Evolutionary conservation across 768 basidiomycete species (phyloP).

Genomic region (Pisolithus albus): DNA sequence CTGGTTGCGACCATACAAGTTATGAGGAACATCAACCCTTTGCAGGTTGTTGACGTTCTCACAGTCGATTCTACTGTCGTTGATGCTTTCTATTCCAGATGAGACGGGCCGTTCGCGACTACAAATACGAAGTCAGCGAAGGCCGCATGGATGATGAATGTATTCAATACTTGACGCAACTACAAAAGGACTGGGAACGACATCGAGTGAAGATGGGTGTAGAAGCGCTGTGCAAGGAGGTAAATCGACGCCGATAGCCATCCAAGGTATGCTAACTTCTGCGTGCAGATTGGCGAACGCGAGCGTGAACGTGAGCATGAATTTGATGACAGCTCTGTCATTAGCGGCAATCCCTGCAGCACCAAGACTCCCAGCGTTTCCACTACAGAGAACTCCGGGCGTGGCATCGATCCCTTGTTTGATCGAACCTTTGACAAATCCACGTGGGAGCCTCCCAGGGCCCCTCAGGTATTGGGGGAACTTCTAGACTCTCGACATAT

Average conservation of each 20-base stretch:
- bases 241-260: slow-evolving; percentile 21
- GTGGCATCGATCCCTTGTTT: slow-evolving; percentile 74
- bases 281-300: slow-evolving; percentile 53
- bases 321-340: slow-evolving; percentile 24
- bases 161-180: slow-evolving; percentile 84
- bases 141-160: slow-evolving; percentile 93
- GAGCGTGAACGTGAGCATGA: slow-evolving; percentile 59
- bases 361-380: slow-evolving; percentile 25
- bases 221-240: slow-evolving; percentile 78
- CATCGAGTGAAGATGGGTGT: slow-evolving; percentile 84
- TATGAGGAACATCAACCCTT: slow-evolving; percentile 81
- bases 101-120: slow-evolving; percentile 88
- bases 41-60: slow-evolving; percentile 54
- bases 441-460: slow-evolving; percentile 69
- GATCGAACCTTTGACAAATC: slow-evolving; percentile 58
- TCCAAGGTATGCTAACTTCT: slow-evolving; percentile 1
- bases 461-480: slow-evolving; percentile 86
- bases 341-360: slow-evolving; percentile 32
- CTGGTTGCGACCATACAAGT: slow-evolving; percentile 87
- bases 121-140: slow-evolving; percentile 92
- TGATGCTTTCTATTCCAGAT: slow-evolving; percentile 43
- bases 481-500: slow-evolving; percentile 88
- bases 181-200: slow-evolving; percentile 97
- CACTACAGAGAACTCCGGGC: slow-evolving; percentile 31
- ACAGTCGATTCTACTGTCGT: background rate